These are phyloP conservation scores for Nemania abortiva DNA, from an alignment of 2,329 filamentous ascomycete species.

Conservation along the genomic window DNA sequence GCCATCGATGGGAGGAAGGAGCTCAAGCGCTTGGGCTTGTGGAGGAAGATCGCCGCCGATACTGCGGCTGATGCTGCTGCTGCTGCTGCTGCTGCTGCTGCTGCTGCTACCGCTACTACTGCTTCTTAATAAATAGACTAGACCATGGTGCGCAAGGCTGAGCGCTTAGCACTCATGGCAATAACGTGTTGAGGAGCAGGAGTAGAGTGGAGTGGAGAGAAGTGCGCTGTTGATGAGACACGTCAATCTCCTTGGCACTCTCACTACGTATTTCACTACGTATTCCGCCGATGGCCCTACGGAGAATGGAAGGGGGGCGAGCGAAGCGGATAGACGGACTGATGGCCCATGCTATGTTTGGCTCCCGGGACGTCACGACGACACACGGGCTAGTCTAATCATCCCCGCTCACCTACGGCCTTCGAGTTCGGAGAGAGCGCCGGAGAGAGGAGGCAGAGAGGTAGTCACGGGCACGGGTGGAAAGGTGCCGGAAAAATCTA, in stretches of 20 bases:
- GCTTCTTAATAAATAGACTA: no score
- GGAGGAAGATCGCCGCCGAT: background rate
- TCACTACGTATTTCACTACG: background rate
- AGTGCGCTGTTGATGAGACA: background rate
- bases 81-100: background rate
- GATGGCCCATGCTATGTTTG: background rate
- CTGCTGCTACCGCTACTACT: background rate
- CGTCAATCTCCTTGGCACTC: background rate
- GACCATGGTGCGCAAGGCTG: no score
- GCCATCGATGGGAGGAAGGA: constrained; percentile 5
- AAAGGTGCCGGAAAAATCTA: constrained; percentile 6
- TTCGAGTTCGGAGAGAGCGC: background rate
- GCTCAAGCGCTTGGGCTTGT: background rate
- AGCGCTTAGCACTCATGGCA: no score
- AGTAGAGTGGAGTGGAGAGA: background rate
- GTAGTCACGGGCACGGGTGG: constrained; percentile 2
- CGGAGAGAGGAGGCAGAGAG: constrained; percentile 2
- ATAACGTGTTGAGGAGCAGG: background rate
- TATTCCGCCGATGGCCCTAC: background rate
- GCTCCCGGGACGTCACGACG: background rate
- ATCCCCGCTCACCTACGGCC: background rate
- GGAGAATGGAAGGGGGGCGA: background rate
- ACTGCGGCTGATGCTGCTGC: background rate
- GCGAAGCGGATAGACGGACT: background rate
- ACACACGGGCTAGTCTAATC: background rate